Base-by-base conservation (phyloP, 2,329 filamentous ascomycete species). In the Penicillium brasilianum region DNA sequence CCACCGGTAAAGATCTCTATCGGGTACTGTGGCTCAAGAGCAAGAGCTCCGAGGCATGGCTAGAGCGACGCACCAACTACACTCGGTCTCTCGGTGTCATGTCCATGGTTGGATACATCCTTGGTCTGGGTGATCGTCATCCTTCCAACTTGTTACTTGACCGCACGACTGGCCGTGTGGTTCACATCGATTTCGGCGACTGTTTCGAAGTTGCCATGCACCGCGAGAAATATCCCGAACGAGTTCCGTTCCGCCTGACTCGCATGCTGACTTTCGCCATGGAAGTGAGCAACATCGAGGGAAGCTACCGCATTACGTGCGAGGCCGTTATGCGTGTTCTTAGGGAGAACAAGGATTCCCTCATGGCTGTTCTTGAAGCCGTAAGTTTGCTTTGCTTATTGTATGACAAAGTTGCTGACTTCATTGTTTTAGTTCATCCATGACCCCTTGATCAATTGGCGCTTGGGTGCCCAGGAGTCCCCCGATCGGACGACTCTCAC, bases 91-190 rank as follows among this genome's bases (percentile, higher is more conserved):
- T 99, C 1, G 95, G 92, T 69, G 95, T 99, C 71, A 99, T 99
- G 95, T 97, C 93, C n/a, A 99, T 99, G 93, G 95, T 98, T n/a
- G 95, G 95, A 65, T 99, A 99, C 77, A 98, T 99, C 66, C 87
- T 99, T 22, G 96, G 95, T 62, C 84, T 99, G 14, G 95, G 95
- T 57, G 95, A 99, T 80, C 89, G 96, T 51, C 95, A 99, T 79
- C 96, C 96, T 39, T 97, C 93, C 62, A 99, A 99, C 77, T 81
- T 99, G 72, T 96, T 99, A 90, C 89, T 99, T 43, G 95, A 99
- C 77, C 90, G 93, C 41, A 88, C 96, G 63, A 98, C 94, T 0
- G 95, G 95, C 74, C 97, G 96, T 82, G 95, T 99, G 65, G 90
- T 99, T 67, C 95, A 99, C 76, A 98, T 99, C 70, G 95, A 99